phyloP scores from a whole-genome alignment of 75 land plant species.

The Selaginella tamariscina region DNA sequence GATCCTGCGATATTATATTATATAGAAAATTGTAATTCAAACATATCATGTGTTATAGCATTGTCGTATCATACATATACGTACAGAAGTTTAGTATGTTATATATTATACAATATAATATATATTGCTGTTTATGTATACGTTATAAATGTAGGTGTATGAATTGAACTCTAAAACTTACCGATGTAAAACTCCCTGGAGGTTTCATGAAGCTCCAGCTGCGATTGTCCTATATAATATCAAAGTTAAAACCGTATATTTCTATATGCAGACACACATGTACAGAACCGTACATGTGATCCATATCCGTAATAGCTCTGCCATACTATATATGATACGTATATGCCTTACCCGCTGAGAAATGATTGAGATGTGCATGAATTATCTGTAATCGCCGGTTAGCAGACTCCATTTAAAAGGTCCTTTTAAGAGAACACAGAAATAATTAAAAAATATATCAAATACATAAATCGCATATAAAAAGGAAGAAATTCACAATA shows the following conservation, averaged over 20 bases:
- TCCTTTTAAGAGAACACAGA: too few species aligned
- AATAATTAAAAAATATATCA: too few species aligned
- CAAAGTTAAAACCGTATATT: background rate
- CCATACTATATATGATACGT: constrained; percentile 10
- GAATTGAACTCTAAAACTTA: background rate
- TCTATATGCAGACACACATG: too few species aligned
- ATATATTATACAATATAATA: background rate
- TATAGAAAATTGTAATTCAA: too few species aligned
- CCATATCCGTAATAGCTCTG: too few species aligned
- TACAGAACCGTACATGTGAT: too few species aligned
- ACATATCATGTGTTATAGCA: background rate
- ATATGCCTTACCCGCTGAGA: background rate
- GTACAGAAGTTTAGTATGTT: background rate
- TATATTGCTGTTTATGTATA: background rate
- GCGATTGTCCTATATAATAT: background rate
- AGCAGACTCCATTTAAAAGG: background rate
- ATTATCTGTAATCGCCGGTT: constrained; percentile 12
- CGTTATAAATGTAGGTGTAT: background rate
- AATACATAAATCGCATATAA: too few species aligned
- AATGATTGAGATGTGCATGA: background rate
- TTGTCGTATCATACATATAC: background rate
- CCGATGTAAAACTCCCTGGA: constrained; percentile 22
- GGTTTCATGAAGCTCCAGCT: constrained; percentile 21
- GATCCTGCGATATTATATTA: constrained; percentile 7
- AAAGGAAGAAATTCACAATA: too few species aligned